Evolutionary conservation across 2,329 filamentous ascomycete genomes (phyloP), one percentile per base, ranked within the genome.

Genomic region (Diplocarpon mali): DNA sequence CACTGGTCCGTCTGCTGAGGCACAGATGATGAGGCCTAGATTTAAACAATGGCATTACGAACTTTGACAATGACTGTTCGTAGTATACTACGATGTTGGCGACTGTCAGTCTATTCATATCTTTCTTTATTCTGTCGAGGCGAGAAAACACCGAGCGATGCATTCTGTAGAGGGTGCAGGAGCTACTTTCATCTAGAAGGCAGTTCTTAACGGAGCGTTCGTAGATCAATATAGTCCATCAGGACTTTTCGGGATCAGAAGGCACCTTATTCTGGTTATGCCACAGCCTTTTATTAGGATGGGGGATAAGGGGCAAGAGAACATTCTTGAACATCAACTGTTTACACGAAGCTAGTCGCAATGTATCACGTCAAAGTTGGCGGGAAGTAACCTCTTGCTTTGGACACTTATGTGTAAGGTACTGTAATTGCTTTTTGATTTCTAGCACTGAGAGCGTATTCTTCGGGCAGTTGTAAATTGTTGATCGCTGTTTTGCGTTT

Each of bases 121-220:
- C 9, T 30, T 27, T 27, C 17, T 36, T 30, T 50, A 45, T 44
- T 41, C 39, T 30, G 38, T 46, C 24, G 42, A 16, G 42, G 45
- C 35, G 34, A 35, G 38, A 31, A 3, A 13, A 45, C 39, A 57
- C 67, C 81, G 81, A 83, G 70, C 76, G 82, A 78, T 84, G 81
- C 80, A 79, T 73, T 77, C 78, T 71, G 67, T 73, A 75, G 71
- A 75, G 81, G 73, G 72, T 75, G 81, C 82, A 81, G 75, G 82
- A 73, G 69, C 78, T 75, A 67, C 67, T 71, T 75, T 78, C 73
- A 62, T 73, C 69, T 71, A 82, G 76, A 75, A 76, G 72, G 67
- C 70, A 74, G 72, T 68, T 71, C 80, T 81, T 82, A 85, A 86
- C 82, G 83, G 82, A 86, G 78, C 82, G 79, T 83, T 85, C 82